Evolutionary conservation across 345 rosid genomes (phyloP).

Genomic region (Leavenworthia alabamica): DNA sequence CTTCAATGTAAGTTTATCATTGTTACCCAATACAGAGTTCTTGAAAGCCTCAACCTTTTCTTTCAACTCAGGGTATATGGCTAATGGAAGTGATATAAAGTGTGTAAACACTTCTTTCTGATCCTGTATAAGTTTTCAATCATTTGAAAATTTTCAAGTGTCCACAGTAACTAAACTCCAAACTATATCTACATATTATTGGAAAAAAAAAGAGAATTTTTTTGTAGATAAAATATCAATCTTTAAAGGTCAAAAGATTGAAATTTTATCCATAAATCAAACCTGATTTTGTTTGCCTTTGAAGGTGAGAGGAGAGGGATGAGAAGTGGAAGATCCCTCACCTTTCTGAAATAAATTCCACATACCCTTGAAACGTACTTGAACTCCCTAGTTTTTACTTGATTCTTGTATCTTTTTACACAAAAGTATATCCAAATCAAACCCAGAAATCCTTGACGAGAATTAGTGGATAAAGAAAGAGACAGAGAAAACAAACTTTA

Average conservation of each 20-base stretch:
- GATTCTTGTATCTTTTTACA: not conserved
- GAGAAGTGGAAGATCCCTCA: slow-evolving; percentile 1
- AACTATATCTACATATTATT: not conserved
- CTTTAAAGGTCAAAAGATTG: not conserved
- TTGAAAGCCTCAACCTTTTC: slow-evolving; percentile 55
- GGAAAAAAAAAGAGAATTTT: too few relatives aligned
- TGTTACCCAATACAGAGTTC: slow-evolving; percentile 43
- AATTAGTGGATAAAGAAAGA: not conserved
- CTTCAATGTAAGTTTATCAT: not conserved
- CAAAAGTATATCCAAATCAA: not conserved
- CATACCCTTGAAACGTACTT: not conserved
- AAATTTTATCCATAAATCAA: not conserved
- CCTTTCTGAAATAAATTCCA: not conserved
- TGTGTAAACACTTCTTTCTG: slow-evolving; percentile 61
- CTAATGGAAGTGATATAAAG: slow-evolving; percentile 84
- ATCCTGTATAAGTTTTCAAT: slow-evolving; percentile 42
- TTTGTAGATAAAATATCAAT: too few relatives aligned
- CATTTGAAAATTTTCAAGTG: not conserved
- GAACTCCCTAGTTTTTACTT: not conserved
- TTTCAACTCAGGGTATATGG: slow-evolving; percentile 63
- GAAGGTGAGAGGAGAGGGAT: not conserved
- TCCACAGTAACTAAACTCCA: not conserved
- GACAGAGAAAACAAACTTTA: not conserved
- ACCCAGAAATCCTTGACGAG: not conserved
- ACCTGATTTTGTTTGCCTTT: slow-evolving; percentile 27